Evolutionary conservation across 768 basidiomycete genomes (phyloP), one percentile per base, ranked within the genome.

Genomic region (Trametes gibbosa): DNA sequence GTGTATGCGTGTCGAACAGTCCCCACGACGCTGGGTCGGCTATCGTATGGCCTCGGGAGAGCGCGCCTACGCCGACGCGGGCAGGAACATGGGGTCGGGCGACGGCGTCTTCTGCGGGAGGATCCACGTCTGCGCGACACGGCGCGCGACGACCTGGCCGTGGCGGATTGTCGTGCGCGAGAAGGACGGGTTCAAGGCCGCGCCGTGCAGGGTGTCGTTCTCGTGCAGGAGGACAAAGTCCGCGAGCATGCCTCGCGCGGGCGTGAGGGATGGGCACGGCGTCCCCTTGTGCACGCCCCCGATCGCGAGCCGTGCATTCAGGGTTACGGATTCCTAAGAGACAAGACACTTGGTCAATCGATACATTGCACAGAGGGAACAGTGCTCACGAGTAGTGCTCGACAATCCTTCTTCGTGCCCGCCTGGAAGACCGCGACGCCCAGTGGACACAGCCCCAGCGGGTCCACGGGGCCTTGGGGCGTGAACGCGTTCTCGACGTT

Each of bases 401-500:
- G 68, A 57, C 82, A 76, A 52, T 79, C 82, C 14, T 65, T 63
- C 19, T 74, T 73, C 16, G 79, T 83, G 13, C 80, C 84, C 35
- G 80, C 75, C 67, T 86, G 86, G 66, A 85, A 87, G 29, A 86
- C 62, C 2, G 78, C 81, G 12, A 84, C 80, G 19, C 81, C 84
- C 45, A 87, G 77, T 35, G 81, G 76, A 50, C 83, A 81, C 53
- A 87, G 70, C 5, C 77, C 75, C n/a, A 88, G 71, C 9, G 85
- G 84, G 72, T 86, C 85, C 43, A 82, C 67, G 25, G 78, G 79
- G 51, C 86, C 86, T 72, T 87, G 86, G 40, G 86, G 87, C 35
- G 82, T 87, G 69, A 86, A 88, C 29, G 83, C 81, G 63, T 87
- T 88, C 62, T 80, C 81, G 64, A 86, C 78, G 65, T 86, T 86